These are phyloP conservation scores for Astrephomene gubernaculifera DNA, from an alignment of 139 green algal genomes.

Conservation along the genomic window DNA sequence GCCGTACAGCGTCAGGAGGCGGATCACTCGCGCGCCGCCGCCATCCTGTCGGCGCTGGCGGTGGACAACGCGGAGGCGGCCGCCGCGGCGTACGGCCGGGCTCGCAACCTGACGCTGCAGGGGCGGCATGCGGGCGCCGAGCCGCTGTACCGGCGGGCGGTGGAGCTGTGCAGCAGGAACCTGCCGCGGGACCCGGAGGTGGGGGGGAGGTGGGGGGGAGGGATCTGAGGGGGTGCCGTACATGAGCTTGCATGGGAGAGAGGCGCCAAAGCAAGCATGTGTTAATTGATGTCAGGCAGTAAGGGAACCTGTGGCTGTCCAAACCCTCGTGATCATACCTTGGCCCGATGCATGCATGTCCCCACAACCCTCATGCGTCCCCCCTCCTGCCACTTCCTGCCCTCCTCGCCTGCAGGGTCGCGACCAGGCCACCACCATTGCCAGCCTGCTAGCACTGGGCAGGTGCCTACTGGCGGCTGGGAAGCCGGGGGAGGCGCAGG, in stretches of 20 bases:
- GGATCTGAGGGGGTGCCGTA: too few species aligned
- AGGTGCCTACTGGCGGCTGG: neutral
- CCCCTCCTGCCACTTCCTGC: neutral
- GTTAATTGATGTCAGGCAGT: too few species aligned
- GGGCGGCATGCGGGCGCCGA: conserved; percentile 39
- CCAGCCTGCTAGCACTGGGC: neutral
- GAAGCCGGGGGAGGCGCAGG: conserved; percentile 12
- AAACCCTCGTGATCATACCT: too few species aligned
- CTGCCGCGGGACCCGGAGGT: conserved; percentile 29
- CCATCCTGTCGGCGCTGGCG: neutral
- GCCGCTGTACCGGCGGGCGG: conserved; percentile 15
- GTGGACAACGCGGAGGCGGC: conserved; percentile 13
- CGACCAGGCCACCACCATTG: conserved; percentile 6
- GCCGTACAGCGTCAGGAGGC: conserved; percentile 1
- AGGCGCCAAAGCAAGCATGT: too few species aligned
- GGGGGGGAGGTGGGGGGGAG: neutral
- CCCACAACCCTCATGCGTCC: neutral
- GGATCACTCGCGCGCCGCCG: conserved; percentile 12
- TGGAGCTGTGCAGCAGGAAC: conserved; percentile 19
- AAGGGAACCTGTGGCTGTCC: too few species aligned
- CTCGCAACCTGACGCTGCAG: neutral
- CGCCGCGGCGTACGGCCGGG: conserved; percentile 10
- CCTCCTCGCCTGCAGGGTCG: conserved; percentile 3
- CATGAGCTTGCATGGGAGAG: too few species aligned
- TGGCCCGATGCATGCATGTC: too few species aligned